Evolutionary conservation across 2,329 filamentous ascomycete genomes (phyloP).

Genomic region (Fusarium praegraminearum): DNA sequence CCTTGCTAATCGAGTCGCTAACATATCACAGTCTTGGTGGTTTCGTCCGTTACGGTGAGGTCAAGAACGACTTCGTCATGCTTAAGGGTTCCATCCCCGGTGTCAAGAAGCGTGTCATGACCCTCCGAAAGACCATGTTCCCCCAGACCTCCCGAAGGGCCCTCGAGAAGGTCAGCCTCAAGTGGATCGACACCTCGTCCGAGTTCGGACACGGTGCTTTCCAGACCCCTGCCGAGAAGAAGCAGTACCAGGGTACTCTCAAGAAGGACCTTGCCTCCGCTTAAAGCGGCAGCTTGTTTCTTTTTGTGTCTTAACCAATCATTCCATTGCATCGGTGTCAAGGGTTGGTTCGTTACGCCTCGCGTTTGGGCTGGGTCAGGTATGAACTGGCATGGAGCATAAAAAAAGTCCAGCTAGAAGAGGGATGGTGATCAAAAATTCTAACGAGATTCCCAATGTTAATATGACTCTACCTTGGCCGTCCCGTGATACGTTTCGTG

Average conservation of each 20-base stretch:
- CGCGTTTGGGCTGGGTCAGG: conserved; percentile 54
- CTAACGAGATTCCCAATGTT: conserved; percentile 53
- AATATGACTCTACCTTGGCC: conserved; percentile 42
- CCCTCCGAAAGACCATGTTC: conserved; percentile 99
- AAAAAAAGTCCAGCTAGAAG: conserved; percentile 53
- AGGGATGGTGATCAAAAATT: conserved; percentile 50
- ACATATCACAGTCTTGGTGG: conserved; percentile 82
- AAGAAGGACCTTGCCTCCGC: conserved; percentile 87
- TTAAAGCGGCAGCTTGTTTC: conserved; percentile 56
- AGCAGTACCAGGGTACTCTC: conserved; percentile 96
- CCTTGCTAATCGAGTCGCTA: conserved; percentile 47
- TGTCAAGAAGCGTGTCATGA: conserved; percentile 99
- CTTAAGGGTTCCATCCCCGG: conserved; percentile 98
- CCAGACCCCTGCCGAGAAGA: conserved; percentile 99
- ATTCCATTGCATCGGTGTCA: conserved; percentile 66
- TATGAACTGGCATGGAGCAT: conserved; percentile 53
- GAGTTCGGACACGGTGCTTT: conserved; percentile 99
- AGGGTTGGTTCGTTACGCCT: conserved; percentile 58
- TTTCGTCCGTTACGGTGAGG: conserved; percentile 98
- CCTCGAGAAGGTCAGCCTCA: conserved; percentile 99
- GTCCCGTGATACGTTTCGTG: conserved; percentile 16
- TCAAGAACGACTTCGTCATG: conserved; percentile 99
- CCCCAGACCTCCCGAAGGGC: conserved; percentile 94
- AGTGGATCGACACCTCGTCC: conserved; percentile 99
- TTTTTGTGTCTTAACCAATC: conserved; percentile 57